Evolutionary conservation across 768 basidiomycete genomes (phyloP).

Genomic region (Suillus clintonianus): DNA sequence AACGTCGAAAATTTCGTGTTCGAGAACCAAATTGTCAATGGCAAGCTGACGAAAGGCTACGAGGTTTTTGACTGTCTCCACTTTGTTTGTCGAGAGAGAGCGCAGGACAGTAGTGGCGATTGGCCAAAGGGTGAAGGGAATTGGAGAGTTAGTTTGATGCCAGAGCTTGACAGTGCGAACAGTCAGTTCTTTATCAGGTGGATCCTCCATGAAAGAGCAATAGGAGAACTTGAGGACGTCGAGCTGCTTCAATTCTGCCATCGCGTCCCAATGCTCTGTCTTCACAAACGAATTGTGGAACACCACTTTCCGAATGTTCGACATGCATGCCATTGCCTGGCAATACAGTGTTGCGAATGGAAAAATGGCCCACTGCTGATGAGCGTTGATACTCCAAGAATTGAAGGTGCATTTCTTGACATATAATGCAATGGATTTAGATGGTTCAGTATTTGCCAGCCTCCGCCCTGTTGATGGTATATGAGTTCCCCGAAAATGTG

Average conservation of each 20-base stretch:
- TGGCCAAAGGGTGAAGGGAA: not conserved
- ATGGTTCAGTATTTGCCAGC: slow-evolving; percentile 23
- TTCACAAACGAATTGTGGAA: slow-evolving; percentile 14
- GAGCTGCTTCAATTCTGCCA: slow-evolving; percentile 15
- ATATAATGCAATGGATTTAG: slow-evolving; percentile 29
- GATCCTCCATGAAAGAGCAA: slow-evolving; percentile 4
- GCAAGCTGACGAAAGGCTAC: not conserved
- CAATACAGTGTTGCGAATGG: slow-evolving; percentile 2
- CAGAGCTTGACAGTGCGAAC: not conserved
- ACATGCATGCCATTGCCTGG: slow-evolving; percentile 17
- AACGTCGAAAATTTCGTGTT: too few species aligned
- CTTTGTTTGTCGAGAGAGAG: not conserved
- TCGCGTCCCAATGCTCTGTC: slow-evolving; percentile 13
- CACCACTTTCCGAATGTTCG: slow-evolving; percentile 13
- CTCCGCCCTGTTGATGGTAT: slow-evolving; percentile 1
- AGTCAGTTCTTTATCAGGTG: not conserved
- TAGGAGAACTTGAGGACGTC: slow-evolving; percentile 13
- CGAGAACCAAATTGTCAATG: not conserved
- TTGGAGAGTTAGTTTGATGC: too few species aligned
- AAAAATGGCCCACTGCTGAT: slow-evolving; percentile 2
- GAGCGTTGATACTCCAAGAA: not conserved
- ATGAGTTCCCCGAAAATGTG: slow-evolving; percentile 14
- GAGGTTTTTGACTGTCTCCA: not conserved
- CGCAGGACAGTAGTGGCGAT: not conserved
- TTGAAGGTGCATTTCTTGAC: slow-evolving; percentile 27